Evolutionary conservation across 1,284 basidiomycete species (phyloP), one percentile per base, ranked within the genome.

Genomic region (Grifola frondosa): DNA sequence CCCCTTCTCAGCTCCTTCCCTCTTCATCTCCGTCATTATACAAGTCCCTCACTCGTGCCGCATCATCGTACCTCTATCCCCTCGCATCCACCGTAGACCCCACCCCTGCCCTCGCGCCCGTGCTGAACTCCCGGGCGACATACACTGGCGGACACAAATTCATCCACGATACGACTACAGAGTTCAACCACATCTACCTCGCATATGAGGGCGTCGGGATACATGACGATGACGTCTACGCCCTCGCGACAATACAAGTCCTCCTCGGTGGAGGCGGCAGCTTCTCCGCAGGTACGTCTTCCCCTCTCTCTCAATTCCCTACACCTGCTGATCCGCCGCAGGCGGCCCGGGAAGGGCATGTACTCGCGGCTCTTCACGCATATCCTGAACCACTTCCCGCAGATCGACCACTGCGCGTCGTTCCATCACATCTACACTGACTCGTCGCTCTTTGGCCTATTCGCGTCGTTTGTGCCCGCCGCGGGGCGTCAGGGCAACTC

Each of bases 401-500:
- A 92, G 58, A 82, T 99, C 60, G 96, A 99, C 68, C 91, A 94
- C 66, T 97, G 95, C 66, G 87, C 91, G n/a, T 89, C 92, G 21
- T 97, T 97, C 84, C 93, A 98, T 65, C 95, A 98, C 68, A 96
- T 96, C 61, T 99, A 98, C 69, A 84, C 86, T 46, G 95, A 98
- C 67, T 90, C 90, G 0, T 93, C 93, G 2, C 75, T 99, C 10
- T 98, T 98, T 62, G 97, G 96, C 15, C 78, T 99, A 41, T 89
- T 91, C 53, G 91, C 91, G 7, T 84, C 88, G n/a, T 93, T 96
- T 62, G 73, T 91, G 23, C 94, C 91, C 47, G 71, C 75, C 24
- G 75, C 80, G 11, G 69, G 76, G 7, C 77, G 78, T 37, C 68
- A 75, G 36, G 80, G 84, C 30, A 85, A 80, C 59, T 78, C 77